Conservation (phyloP, 2,329 filamentous ascomycete genomes). For the Penicillium sclerotiorum region DNA sequence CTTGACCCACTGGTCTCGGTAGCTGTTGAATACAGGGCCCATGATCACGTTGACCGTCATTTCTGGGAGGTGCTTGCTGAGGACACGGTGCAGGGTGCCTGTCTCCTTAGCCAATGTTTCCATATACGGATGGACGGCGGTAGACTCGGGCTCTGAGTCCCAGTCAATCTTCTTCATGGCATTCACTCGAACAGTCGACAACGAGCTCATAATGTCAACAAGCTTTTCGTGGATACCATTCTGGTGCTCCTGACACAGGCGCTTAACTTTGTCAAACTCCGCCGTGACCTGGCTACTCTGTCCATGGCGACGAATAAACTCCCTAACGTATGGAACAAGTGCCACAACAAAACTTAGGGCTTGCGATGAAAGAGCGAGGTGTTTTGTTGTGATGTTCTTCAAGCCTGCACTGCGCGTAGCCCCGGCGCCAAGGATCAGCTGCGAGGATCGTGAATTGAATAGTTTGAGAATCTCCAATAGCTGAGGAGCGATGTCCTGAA, state of each 20-base stretch:
- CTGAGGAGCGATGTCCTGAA: conserved; percentile 75
- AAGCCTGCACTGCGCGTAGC: conserved; percentile 85
- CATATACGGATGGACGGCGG: conserved; percentile 71
- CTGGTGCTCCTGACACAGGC: conserved; percentile 85
- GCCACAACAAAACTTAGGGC: conserved; percentile 84
- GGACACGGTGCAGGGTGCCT: conserved; percentile 76
- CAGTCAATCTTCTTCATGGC: conserved; percentile 75
- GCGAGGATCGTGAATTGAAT: conserved; percentile 95
- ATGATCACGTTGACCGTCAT: conserved; percentile 79
- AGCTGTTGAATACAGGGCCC: conserved; percentile 78
- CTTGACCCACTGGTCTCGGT: conserved; percentile 75
- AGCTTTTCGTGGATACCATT: conserved; percentile 89
- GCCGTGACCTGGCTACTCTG: conserved; percentile 63
- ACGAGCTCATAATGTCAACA: conserved; percentile 85
- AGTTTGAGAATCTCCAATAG: conserved; percentile 85
- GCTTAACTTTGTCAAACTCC: conserved; percentile 86
- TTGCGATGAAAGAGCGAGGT: conserved; percentile 88
- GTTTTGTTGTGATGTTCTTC: conserved; percentile 95
- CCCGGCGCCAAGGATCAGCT: conserved; percentile 92
- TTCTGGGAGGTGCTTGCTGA: conserved; percentile 80
- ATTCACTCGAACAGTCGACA: conserved; percentile 73
- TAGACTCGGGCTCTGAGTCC: conserved; percentile 57
- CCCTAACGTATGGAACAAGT: conserved; percentile 84
- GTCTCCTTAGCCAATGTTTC: conserved; percentile 87
- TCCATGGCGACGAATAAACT: conserved; percentile 81